A percentile compares a stretch with the other conserved stretches of the same genome.
These are phyloP conservation scores for Solanum dulcamara DNA, from an alignment of 257 asterid species.

Conservation along the genomic window DNA sequence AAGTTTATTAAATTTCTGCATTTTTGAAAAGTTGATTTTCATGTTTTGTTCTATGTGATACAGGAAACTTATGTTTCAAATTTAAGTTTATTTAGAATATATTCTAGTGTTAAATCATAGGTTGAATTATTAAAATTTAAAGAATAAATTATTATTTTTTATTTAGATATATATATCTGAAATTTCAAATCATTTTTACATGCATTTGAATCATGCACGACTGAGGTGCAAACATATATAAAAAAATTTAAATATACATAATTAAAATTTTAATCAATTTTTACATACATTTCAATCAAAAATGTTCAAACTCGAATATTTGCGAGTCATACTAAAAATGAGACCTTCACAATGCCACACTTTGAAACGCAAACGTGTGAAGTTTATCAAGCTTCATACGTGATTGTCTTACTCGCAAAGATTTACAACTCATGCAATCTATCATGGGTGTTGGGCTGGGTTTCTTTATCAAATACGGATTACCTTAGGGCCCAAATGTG, in stretches of 20 bases:
- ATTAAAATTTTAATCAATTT: background rate
- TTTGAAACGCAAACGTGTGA: accelerated
- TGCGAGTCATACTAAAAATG: too few species aligned
- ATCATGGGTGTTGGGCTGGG: background rate
- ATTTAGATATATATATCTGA: too few species aligned
- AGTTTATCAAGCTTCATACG: background rate
- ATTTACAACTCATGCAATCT: background rate
- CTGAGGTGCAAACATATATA: background rate
- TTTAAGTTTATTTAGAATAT: too few species aligned
- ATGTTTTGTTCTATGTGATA: too few species aligned
- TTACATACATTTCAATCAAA: background rate
- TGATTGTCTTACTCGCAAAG: background rate
- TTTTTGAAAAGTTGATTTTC: too few species aligned
- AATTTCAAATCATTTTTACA: too few species aligned
- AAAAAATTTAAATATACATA: background rate
- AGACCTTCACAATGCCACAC: background rate
- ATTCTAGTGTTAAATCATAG: too few species aligned
- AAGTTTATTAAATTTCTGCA: too few species aligned
- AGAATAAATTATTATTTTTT: too few species aligned
- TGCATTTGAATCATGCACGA: background rate
- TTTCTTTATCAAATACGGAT: background rate
- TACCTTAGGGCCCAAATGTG: background rate
- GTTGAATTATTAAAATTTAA: too few species aligned
- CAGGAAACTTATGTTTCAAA: too few species aligned
- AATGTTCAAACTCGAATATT: accelerated